Percentiles rank a stretch among this genome's conserved stretches.
These are phyloP conservation scores for Debaryomyces sp. DNA, from an alignment of 1,139 yeast genomes.

Conservation along the genomic window DNA sequence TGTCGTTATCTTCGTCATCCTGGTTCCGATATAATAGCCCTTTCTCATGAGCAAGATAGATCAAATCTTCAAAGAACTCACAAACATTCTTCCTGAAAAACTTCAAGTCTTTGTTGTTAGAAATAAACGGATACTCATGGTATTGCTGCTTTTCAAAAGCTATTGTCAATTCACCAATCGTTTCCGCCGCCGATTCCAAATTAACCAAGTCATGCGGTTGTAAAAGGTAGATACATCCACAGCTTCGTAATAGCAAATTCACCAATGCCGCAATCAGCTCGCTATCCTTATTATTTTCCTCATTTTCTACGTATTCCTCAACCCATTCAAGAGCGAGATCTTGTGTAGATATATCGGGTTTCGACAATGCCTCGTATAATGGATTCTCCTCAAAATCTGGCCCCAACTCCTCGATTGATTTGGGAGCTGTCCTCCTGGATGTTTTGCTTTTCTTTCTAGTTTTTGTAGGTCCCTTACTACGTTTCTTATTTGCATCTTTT, in stretches of 20 bases:
- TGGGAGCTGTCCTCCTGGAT: constrained; percentile 1
- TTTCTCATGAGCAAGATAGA: constrained; percentile 60
- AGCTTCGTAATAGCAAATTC: constrained; percentile 67
- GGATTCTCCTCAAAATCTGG: constrained; percentile 48
- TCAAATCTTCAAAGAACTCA: constrained; percentile 57
- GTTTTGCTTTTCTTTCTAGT: constrained; percentile 8
- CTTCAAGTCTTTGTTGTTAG: constrained; percentile 56
- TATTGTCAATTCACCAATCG: constrained; percentile 71
- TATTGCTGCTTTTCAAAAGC: constrained; percentile 63
- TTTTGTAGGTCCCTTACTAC: constrained; percentile 7
- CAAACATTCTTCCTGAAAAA: constrained; percentile 56
- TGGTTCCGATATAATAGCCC: constrained; percentile 55
- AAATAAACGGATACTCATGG: constrained; percentile 71
- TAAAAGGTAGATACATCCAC: constrained; percentile 69
- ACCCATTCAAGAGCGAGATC: constrained; percentile 76
- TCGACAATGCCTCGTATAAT: constrained; percentile 54
- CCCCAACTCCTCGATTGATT: background rate
- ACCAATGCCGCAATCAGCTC: constrained; percentile 61
- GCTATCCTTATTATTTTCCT: constrained; percentile 35
- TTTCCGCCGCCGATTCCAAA: constrained; percentile 73
- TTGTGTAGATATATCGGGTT: constrained; percentile 51
- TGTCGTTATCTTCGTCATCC: constrained; percentile 32
- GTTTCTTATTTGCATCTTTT: constrained; percentile 9
- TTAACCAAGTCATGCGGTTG: constrained; percentile 79
- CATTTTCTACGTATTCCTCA: constrained; percentile 44